A percentile compares a stretch with the other conserved stretches of the same genome.
Conservation (phyloP, 2,329 filamentous ascomycete species). For the Claviceps digitariae region DNA sequence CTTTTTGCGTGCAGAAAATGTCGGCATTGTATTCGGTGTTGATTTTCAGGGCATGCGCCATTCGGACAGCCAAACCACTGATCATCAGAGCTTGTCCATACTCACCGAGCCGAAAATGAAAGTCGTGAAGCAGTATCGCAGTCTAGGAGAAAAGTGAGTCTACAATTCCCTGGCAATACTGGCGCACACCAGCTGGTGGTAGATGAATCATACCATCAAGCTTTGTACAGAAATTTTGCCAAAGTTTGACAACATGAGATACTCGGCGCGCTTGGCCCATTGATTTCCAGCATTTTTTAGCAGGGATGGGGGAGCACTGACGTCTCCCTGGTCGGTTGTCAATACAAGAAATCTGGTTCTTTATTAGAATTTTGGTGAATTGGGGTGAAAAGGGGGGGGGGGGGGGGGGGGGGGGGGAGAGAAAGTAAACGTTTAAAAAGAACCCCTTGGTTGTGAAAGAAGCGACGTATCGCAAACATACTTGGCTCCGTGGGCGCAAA, state of each 20-base stretch:
- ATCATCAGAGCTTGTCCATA: slow-evolving; percentile 27
- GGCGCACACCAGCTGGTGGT: not conserved
- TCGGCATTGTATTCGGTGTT: slow-evolving; percentile 24
- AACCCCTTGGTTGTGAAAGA: too few species aligned
- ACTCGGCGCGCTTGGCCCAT: slow-evolving; percentile 25
- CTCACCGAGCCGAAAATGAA: slow-evolving; percentile 25
- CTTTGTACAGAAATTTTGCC: slow-evolving; percentile 25
- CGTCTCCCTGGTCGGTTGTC: slow-evolving; percentile 16
- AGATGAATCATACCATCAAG: slow-evolving; percentile 20
- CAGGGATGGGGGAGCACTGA: slow-evolving; percentile 15
- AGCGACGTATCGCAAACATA: slow-evolving; percentile 7
- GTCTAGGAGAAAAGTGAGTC: slow-evolving; percentile 14
- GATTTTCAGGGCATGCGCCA: slow-evolving; percentile 28
- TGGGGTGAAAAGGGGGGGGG: too few species aligned
- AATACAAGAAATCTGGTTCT: slow-evolving; percentile 21
- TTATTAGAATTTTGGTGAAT: not conserved
- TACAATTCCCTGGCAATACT: not conserved
- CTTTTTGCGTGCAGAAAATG: slow-evolving; percentile 22
- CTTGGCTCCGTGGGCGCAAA: slow-evolving; percentile 26
- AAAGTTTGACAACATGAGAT: slow-evolving; percentile 22
- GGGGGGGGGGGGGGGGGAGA: too few species aligned
- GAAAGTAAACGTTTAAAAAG: too few species aligned
- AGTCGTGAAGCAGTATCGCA: slow-evolving; percentile 25
- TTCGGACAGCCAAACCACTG: slow-evolving; percentile 26
- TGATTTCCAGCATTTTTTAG: slow-evolving; percentile 22